These are phyloP conservation scores for Cyberlindnera maritima DNA, from an alignment of 805 yeast genomes.

Conservation along the genomic window DNA sequence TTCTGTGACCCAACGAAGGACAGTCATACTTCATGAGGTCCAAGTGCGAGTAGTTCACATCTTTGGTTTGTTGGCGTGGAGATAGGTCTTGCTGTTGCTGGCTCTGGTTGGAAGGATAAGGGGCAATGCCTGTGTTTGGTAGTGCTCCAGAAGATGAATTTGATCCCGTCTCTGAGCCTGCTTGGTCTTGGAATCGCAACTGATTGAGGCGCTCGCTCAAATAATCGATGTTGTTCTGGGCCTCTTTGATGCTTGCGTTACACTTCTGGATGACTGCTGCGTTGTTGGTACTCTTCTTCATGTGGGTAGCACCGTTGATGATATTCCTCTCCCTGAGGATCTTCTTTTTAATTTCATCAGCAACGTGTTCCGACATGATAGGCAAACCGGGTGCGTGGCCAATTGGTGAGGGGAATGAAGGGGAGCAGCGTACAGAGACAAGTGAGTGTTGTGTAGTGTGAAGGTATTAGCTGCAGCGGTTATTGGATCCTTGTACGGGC, in stretches of 20 bases:
- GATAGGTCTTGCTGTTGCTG: slow-evolving; percentile 25
- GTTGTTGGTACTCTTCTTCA: slow-evolving; percentile 77
- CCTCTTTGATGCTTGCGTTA: slow-evolving; percentile 86
- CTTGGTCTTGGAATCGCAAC: slow-evolving; percentile 34
- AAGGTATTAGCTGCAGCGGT: too few relatives aligned
- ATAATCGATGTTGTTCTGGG: slow-evolving; percentile 87
- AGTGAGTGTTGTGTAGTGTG: too few relatives aligned
- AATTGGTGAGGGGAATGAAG: too few relatives aligned
- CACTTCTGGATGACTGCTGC: slow-evolving; percentile 85
- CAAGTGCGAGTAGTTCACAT: slow-evolving; percentile 52
- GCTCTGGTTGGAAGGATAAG: not conserved
- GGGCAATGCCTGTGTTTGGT: not conserved
- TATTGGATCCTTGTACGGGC: not conserved
- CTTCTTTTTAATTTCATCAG: slow-evolving; percentile 73
- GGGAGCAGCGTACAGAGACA: too few relatives aligned
- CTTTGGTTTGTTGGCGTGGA: slow-evolving; percentile 21
- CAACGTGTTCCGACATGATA: slow-evolving; percentile 37
- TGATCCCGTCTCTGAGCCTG: slow-evolving; percentile 3
- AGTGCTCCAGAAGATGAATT: slow-evolving; percentile 6
- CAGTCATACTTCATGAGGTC: slow-evolving; percentile 91
- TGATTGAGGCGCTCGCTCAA: slow-evolving; percentile 73
- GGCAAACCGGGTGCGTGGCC: too few relatives aligned
- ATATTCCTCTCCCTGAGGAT: slow-evolving; percentile 86
- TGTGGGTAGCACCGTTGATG: slow-evolving; percentile 79
- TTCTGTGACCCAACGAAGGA: slow-evolving; percentile 90